A percentile compares a stretch with the other conserved stretches of the same genome.
Evolutionary conservation across 1,139 yeast genomes (phyloP).

Genomic region (Zygoascus hellenicus): DNA sequence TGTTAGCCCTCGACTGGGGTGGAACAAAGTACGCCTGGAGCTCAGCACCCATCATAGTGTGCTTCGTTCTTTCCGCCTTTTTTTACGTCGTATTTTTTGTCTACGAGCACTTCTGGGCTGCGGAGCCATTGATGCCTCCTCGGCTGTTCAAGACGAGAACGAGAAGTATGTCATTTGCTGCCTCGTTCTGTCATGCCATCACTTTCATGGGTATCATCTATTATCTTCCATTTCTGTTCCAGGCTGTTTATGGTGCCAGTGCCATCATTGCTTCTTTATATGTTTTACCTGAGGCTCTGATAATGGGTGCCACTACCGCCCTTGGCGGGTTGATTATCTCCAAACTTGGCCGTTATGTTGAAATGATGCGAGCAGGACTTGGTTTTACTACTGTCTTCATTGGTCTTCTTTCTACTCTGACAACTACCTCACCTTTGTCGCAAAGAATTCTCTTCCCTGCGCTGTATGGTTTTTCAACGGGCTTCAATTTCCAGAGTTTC

Average conservation of each 20-base stretch:
- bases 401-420: constrained; percentile 23
- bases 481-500: constrained; percentile 27
- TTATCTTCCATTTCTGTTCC: constrained; percentile 49
- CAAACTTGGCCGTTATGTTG: constrained; percentile 17
- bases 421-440: constrained; percentile 21
- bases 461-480: constrained; percentile 24
- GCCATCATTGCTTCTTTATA: constrained; percentile 25
- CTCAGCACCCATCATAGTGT: constrained; percentile 50
- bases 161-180: constrained; percentile 34
- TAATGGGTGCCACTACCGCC: constrained; percentile 25
- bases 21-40: constrained; percentile 44
- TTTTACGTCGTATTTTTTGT: constrained; percentile 41
- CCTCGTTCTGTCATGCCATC: constrained; percentile 40
- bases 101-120: constrained; percentile 41
- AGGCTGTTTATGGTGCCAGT: constrained; percentile 39
- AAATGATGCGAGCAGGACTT: constrained; percentile 20
- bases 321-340: constrained; percentile 22
- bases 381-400: constrained; percentile 21
- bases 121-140: constrained; percentile 46
- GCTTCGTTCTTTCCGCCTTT: constrained; percentile 36
- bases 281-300: constrained; percentile 23
- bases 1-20: constrained; percentile 50
- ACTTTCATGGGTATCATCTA: constrained; percentile 43
- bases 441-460: constrained; percentile 22
- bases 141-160: constrained; percentile 35